Base-by-base conservation (phyloP, 257 asterid genomes). In the Solanum okadae region DNA sequence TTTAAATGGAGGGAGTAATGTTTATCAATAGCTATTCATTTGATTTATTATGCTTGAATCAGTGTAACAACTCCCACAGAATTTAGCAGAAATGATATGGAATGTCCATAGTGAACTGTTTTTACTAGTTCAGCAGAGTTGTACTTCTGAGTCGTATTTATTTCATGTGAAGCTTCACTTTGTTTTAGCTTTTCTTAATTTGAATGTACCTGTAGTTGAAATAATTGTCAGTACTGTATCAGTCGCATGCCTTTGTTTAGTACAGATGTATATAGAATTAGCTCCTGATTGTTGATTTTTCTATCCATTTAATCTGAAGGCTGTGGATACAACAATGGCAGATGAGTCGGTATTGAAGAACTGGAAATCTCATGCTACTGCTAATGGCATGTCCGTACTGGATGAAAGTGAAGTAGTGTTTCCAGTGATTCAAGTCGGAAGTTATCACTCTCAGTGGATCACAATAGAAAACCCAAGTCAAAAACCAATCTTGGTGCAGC, bases 281-380 rank as follows among this genome's bases (percentile, higher is more conserved):
- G 20, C 79, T 25, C 71, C 77, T 75, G 49, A 82, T 63, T 84
- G 63, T 77, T 82, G 87, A 86, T 87, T 85, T 83, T 44, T 86
- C 82, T 61, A 38, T 81, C 44, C 88, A 86, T 38, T 84, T 90
- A 86, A 82, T 86, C 37, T 91, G 94, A 88, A 94, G 98, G 98
- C 84, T 70, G 56, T 86, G 81, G 90, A 92, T 88, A 73, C 91
- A 87, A 88, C 92, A 86, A 93, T 91, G 89, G 95, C 95, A 61
- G 96, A 93, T 61, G 98, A 95, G 85, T 42, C 90, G 83, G 93
- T 94, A 16, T 91, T 92, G 67, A 89, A 75, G 87, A 97, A 92
- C 93, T 96, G 99, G 99, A 97, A 94, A 92, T 94, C 98, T 89
- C 99, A 95, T 76, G 97, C 95, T 33, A 90, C 93, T 20, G 89